Conservation (phyloP, 2,329 filamentous ascomycete genomes). For the Trichoderma koningiopsis region DNA sequence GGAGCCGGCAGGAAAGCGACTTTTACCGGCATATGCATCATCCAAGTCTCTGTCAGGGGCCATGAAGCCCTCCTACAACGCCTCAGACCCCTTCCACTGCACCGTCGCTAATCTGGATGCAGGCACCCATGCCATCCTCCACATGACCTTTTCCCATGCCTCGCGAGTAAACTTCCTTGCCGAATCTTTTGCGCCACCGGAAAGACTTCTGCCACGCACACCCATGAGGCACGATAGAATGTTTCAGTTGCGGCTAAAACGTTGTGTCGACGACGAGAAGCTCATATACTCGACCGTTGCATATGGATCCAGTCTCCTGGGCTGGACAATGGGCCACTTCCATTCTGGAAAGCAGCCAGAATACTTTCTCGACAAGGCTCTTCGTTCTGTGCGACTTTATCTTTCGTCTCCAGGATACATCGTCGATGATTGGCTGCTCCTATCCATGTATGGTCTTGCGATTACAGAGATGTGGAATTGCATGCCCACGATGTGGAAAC, state of each 20-base stretch:
- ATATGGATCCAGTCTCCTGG: conserved; percentile 6
- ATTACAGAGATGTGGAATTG: conserved; percentile 2
- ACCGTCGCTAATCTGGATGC: not conserved
- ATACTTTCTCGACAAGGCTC: conserved; percentile 2
- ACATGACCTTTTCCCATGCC: conserved; percentile 5
- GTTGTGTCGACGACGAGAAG: conserved; percentile 3
- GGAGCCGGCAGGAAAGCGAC: not conserved
- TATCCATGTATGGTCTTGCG: not conserved
- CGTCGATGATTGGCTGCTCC: not conserved
- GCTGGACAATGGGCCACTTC: not conserved
- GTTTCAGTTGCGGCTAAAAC: not conserved
- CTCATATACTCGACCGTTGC: conserved; percentile 11
- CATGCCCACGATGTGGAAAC: not conserved
- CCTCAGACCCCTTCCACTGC: not conserved
- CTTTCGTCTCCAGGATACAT: not conserved
- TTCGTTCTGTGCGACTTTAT: not conserved
- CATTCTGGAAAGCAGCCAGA: not conserved
- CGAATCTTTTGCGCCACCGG: conserved; percentile 4
- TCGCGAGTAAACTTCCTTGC: conserved; percentile 9
- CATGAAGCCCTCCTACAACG: not conserved
- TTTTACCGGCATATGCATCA: not conserved
- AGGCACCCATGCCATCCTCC: not conserved
- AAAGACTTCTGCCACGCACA: not conserved
- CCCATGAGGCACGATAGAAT: conserved; percentile 6
- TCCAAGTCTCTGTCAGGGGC: not conserved